These are phyloP conservation scores for Trichoderma afroharzianum DNA, from an alignment of 2,329 filamentous ascomycete genomes.

Conservation along the genomic window DNA sequence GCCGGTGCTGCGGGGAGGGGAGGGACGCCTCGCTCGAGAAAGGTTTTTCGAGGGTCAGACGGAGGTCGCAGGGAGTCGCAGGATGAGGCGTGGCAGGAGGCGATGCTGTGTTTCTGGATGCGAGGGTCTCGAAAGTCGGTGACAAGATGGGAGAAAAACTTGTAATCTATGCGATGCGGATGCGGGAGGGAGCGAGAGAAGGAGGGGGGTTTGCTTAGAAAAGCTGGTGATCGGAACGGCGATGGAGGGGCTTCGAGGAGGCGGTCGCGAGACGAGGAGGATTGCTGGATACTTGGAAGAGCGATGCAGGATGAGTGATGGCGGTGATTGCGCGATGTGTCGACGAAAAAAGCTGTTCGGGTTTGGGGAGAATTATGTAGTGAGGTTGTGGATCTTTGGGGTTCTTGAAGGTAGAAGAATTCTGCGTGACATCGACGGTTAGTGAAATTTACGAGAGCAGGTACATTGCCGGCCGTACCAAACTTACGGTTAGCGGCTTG, in stretches of 20 bases:
- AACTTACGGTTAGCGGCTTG: conserved; percentile 10
- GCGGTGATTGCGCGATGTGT: conserved; percentile 7
- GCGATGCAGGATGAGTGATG: background rate
- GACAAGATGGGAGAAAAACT: background rate
- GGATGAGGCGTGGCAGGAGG: background rate
- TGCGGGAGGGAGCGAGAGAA: conserved; percentile 5
- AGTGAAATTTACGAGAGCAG: conserved; percentile 15
- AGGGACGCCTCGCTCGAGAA: conserved; percentile 24
- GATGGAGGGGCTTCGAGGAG: conserved; percentile 15
- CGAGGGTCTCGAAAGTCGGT: conserved; percentile 5
- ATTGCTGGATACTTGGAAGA: background rate
- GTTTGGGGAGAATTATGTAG: conserved; percentile 11
- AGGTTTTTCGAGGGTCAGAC: conserved; percentile 20
- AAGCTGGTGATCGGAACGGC: background rate
- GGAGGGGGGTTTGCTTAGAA: background rate
- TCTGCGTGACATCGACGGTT: conserved; percentile 19
- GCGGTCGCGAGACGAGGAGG: conserved; percentile 1
- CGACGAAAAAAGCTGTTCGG: background rate
- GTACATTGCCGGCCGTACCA: conserved; percentile 13
- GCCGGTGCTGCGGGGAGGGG: conserved; percentile 15
- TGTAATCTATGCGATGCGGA: conserved; percentile 7
- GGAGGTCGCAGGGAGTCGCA: background rate
- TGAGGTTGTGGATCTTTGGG: conserved; percentile 15
- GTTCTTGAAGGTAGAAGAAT: conserved; percentile 16
- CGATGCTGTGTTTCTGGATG: background rate